Base-by-base conservation (phyloP, 139 green algal species). In the Coelastrella sp. region DNA sequence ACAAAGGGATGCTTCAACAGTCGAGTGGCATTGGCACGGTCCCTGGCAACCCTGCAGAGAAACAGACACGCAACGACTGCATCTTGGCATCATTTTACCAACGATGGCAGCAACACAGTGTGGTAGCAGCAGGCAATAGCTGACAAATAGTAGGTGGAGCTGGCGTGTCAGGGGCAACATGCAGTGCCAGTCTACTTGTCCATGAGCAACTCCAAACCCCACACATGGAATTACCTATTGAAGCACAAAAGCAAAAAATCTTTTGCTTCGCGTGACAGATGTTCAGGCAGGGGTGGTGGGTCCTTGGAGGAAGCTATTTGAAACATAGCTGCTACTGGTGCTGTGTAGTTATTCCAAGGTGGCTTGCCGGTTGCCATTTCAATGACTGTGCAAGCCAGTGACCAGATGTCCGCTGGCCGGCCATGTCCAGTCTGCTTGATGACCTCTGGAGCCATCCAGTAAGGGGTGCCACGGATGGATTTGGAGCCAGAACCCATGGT, bases 361-460 rank as follows among this genome's bases (percentile, higher is more conserved):
- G 92, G 81, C 27, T 91, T 90, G 85, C 92, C 92, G 66, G 98
- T 99, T 4, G 95, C 95, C 98, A 99, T 99, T 92, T 99, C 98
- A 49, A 99, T 97, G 59, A 99, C 94, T 4, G 97, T 99, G 93
- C 98, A 99, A 56, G 93, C 98, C 9, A 99, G 94, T 10, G 94
- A 98, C 98, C 98, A 99, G 80, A 99, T 99, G 94, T 99, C 98
- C 0, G 97, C 98, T 25, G 95, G 94, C 12, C 96, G 91, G 19
- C 96, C 96, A 73, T 98, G 95, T 24, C 91, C 91, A 22, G 90
- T 94, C 91, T 96, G 94, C 90, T 96, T 98, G 94, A 99, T 99
- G 10, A 99, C 96, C 94, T 99, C 98, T 12, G 98, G 98, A 0
- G 98, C 98, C 98, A 99, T 99, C 98, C 98, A 99, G 95, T 99